A percentile compares a stretch with the other conserved stretches of the same genome.
Evolutionary conservation across 2,329 filamentous ascomycete genomes (phyloP).

Genomic region (Talaromyces piceae): DNA sequence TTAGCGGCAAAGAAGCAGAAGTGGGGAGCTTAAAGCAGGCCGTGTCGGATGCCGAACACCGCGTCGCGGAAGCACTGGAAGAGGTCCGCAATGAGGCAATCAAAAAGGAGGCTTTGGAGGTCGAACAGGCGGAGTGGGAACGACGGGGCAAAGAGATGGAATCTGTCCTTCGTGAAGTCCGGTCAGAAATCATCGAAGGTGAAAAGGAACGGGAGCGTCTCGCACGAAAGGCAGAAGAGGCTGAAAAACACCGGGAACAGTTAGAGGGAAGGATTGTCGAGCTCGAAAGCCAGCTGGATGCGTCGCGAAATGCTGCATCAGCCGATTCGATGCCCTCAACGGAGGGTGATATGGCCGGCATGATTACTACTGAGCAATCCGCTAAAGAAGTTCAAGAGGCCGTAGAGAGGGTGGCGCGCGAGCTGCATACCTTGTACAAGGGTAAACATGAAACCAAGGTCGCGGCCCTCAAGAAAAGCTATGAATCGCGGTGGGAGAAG

Average conservation of each 20-base stretch:
- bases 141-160: constrained; percentile 81
- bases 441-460: constrained; percentile 97
- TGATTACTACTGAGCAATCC: constrained; percentile 39
- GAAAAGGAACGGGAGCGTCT: constrained; percentile 78
- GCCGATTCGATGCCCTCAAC: constrained; percentile 26
- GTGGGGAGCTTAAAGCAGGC: constrained; percentile 80
- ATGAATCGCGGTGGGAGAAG: constrained; percentile 86
- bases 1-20: constrained; percentile 90
- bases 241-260: constrained; percentile 51
- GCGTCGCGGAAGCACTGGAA: constrained; percentile 80
- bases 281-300: constrained; percentile 39
- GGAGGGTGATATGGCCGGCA: constrained; percentile 19
- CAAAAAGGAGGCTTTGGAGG: constrained; percentile 61
- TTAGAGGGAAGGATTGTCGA: constrained; percentile 40
- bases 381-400: constrained; percentile 69
- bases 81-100: constrained; percentile 69
- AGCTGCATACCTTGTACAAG: constrained; percentile 90
- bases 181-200: constrained; percentile 68
- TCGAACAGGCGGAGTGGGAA: constrained; percentile 78
- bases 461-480: constrained; percentile 69
- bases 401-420: constrained; percentile 85
- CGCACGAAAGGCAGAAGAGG: constrained; percentile 66
- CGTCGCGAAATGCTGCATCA: constrained; percentile 28
- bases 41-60: constrained; percentile 81
- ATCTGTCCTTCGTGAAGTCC: constrained; percentile 67